Percentiles rank a stretch among this genome's conserved stretches.
Evolutionary conservation across 2,329 filamentous ascomycete genomes (phyloP).

Genomic region (Calonectria henricotiae): DNA sequence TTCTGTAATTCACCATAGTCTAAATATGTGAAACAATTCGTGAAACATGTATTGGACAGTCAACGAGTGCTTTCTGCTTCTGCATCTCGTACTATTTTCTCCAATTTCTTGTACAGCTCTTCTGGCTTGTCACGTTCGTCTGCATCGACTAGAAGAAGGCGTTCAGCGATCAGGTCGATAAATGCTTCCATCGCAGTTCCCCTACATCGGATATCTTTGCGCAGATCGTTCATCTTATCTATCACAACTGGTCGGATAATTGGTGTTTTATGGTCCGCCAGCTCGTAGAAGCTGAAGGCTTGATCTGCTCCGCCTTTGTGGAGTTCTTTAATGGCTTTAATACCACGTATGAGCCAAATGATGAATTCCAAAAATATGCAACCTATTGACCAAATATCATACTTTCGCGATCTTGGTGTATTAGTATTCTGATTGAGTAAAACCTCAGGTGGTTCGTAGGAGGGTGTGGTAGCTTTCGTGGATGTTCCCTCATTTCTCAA

Average conservation of each 20-base stretch:
- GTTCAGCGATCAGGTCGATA: not conserved
- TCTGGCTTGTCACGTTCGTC: not conserved
- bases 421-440: not conserved
- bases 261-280: not conserved
- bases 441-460: slow-evolving; percentile 43
- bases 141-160: not conserved
- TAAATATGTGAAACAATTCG: too few species aligned
- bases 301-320: slow-evolving; percentile 6
- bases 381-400: slow-evolving; percentile 45
- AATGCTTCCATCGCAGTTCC: not conserved
- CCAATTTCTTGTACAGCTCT: not conserved
- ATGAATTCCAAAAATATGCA: slow-evolving; percentile 43
- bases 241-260: not conserved
- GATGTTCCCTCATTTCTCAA: slow-evolving; percentile 35
- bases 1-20: too few species aligned
- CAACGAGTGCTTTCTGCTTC: not conserved
- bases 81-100: not conserved
- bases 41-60: not conserved
- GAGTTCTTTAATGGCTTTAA: slow-evolving; percentile 18
- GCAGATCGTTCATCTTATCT: not conserved
- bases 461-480: slow-evolving; percentile 31
- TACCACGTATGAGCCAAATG: slow-evolving; percentile 40
- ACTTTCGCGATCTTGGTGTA: slow-evolving; percentile 26
- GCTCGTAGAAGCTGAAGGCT: slow-evolving; percentile 36
- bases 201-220: not conserved